Evolutionary conservation across 1,284 basidiomycete species (phyloP).

Genomic region (Ustilago tritici): DNA sequence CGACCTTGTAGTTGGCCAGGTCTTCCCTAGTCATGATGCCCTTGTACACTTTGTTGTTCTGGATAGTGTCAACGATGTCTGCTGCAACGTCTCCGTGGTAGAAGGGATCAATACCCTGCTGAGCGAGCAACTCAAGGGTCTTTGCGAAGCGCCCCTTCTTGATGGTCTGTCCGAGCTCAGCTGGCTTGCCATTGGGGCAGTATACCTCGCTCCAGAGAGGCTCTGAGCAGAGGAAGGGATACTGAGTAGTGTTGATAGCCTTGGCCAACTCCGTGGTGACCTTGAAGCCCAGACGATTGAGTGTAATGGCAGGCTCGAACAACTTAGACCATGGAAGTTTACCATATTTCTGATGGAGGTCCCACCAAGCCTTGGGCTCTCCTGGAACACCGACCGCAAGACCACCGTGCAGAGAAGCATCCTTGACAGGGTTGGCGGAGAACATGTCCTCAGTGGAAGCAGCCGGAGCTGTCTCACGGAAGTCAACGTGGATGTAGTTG

Average conservation of each 20-base stretch:
- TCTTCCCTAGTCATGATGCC: constrained; percentile 64
- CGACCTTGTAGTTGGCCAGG: constrained; percentile 57
- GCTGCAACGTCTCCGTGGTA: constrained; percentile 61
- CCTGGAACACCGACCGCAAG: constrained; percentile 69
- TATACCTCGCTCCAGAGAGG: constrained; percentile 58
- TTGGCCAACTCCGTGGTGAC: constrained; percentile 57
- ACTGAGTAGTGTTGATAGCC: constrained; percentile 48
- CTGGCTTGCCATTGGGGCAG: constrained; percentile 59
- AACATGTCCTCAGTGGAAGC: constrained; percentile 70
- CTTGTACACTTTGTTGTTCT: constrained; percentile 56
- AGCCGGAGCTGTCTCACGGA: constrained; percentile 71
- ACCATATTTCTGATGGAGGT: constrained; percentile 65
- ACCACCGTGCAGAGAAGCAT: constrained; percentile 51
- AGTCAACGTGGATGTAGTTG: constrained; percentile 70
- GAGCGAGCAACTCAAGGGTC: constrained; percentile 54
- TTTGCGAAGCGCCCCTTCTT: constrained; percentile 51
- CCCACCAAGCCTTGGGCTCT: constrained; percentile 68
- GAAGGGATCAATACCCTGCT: constrained; percentile 57
- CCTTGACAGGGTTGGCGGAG: constrained; percentile 41
- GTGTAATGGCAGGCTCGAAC: constrained; percentile 63
- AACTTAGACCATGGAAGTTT: constrained; percentile 65
- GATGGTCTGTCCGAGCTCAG: constrained; percentile 60
- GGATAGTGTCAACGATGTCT: constrained; percentile 55
- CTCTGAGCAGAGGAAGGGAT: constrained; percentile 63
- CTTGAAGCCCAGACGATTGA: constrained; percentile 66